Evolutionary conservation across 2,329 filamentous ascomycete genomes (phyloP), one percentile per base, ranked within the genome.

Genomic region (Sporothrix euskadiensis): DNA sequence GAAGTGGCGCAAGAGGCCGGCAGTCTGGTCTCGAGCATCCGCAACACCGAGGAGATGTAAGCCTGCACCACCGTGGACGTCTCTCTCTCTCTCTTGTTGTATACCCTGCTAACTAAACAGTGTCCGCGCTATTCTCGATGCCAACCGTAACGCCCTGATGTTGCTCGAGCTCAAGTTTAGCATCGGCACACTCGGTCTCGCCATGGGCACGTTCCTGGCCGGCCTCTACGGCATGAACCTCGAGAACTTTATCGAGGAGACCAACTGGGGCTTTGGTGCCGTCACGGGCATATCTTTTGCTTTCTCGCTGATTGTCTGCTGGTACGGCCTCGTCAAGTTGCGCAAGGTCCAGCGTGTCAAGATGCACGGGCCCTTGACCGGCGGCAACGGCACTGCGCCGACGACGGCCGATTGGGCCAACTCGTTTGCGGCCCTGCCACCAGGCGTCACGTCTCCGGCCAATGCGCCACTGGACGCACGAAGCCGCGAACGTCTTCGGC

Each of bases 181-280:
- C 80, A 94, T 99, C 74, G 93, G 94, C 73, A 98, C 96, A 0
- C 88, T 99, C 4, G 94, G 94, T n/a, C 89, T 98, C 66, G 95
- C 94, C 72, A 94, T 94, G 80, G 96, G 96, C 72, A 98, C 96
- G 69, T 97, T 98, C 80, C 88, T 98, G 78, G 97, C 96, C 9
- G 94, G 94, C n/a, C 89, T 99, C n/a, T 99, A 98, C 86, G 96
- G 96, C 78, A 98, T 98, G 94, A 99, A 99, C 84, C 85, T 99
- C 76, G 97, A 98, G 81, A 98, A 98, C 83, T 98, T 98, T 82
- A 94, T 98, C 78, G 96, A 99, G 84, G 95, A 98, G 80, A 94
- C 92, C 1, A 89, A 93, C 81, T 88, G 93, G 81, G 96, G 95
- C 12, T 98, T 99, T 81, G 87, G 87, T 65, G 88, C 88, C 71